Base-by-base conservation (phyloP, 192 early-diverging fungal species). In the Glomus cerebriforme region DNA sequence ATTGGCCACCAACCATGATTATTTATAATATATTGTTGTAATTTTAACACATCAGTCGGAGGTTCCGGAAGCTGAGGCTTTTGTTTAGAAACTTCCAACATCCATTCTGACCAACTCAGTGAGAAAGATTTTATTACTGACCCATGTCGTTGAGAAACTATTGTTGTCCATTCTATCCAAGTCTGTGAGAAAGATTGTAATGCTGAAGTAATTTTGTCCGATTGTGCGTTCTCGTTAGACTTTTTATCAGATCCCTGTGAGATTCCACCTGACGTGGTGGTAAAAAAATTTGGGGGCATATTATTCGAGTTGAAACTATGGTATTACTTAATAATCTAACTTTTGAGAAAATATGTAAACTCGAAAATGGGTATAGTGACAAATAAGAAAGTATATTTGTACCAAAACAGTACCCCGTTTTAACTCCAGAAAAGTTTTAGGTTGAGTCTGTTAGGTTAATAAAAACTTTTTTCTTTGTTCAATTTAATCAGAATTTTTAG, bases 1-100 rank as follows among this genome's bases (percentile, higher is more conserved):
- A 77, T 39, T 66, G 75, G 75, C 75, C 75, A 77, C 75, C 75
- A 77, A 3, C 75, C 75, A 65, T 77, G 34, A 29, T 65, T 37
- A 67, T 77, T 77, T n/a, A 77, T 47, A 32, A 77, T 77, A 66
- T 77, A 77, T 8, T 49, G 75, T 65, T 77, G 75, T 43, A 62
- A 32, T 66, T 66, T 77, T 26, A 77, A 43, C 24, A 60, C 15
- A 66, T 77, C 75, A 32, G 63, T 15, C 1, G 63, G 59, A 27
- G 59, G 27, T 47, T 64, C 31, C 7, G 59, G 59, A 32, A 77
- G 24, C 47, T 77, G 49, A 7, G 64, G 75, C 66, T 66, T 77
- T 63, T 66, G 63, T 13, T 66, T 31, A 59, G 59, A 49, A 9
- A 77, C 75, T 67, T 62, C 32, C 22, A 63, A 54, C 43, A 37